Evolutionary conservation across 2,329 filamentous ascomycete genomes (phyloP).

Genomic region (Beauveria asiatica): DNA sequence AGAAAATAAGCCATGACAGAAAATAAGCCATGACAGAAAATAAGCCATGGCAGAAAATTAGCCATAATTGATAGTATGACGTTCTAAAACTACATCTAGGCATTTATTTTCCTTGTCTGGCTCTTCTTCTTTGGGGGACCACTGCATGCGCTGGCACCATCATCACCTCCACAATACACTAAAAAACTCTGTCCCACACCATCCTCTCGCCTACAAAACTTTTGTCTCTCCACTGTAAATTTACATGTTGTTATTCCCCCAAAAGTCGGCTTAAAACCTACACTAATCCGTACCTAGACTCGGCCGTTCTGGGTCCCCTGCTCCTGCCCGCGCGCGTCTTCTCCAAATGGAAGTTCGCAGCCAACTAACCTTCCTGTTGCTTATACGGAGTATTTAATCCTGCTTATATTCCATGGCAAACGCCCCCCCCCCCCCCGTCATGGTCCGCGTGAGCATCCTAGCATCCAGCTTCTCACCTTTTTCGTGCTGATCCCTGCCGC

Average conservation of each 20-base stretch:
- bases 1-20: too few species aligned
- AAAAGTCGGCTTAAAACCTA: neutral
- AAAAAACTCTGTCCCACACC: neutral
- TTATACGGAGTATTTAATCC: neutral
- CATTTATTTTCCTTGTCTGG: too few species aligned
- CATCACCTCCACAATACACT: neutral
- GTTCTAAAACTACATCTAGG: too few species aligned
- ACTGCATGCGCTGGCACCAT: neutral
- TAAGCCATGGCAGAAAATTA: too few species aligned
- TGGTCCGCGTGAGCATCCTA: neutral
- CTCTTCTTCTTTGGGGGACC: neutral
- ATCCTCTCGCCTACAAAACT: neutral
- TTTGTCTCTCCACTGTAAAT: too few species aligned
- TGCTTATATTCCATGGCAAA: neutral
- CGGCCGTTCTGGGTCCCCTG: conserved; percentile 2
- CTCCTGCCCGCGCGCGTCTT: neutral
- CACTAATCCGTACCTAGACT: neutral
- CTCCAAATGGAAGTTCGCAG: neutral
- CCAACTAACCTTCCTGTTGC: neutral
- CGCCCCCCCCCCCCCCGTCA: neutral
- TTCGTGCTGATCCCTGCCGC: neutral
- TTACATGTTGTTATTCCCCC: neutral
- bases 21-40: too few species aligned
- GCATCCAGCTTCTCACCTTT: neutral
- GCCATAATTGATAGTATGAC: too few species aligned